phyloP scores from a whole-genome alignment of 2,329 filamentous ascomycete genomes.

The Gyromitra esculenta region DNA sequence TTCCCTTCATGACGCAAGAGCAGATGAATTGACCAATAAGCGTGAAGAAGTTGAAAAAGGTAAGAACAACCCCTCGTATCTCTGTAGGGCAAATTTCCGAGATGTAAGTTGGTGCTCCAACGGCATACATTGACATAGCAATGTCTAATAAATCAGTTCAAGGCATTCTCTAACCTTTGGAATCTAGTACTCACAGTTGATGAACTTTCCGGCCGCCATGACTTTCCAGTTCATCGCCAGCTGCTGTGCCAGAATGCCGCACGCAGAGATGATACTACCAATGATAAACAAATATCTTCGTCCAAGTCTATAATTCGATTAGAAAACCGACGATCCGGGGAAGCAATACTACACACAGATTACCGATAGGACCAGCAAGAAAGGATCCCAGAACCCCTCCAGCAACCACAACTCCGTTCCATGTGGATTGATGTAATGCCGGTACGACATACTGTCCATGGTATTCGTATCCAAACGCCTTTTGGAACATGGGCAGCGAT shows the following conservation, averaged over 20 bases:
- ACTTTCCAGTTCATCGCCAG: slow-evolving; percentile 22
- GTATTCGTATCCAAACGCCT: slow-evolving; percentile 25
- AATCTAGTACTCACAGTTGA: slow-evolving; percentile 13
- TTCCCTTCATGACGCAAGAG: slow-evolving; percentile 30
- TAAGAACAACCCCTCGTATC: slow-evolving; percentile 23
- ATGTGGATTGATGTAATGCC: slow-evolving; percentile 29
- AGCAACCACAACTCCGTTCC: slow-evolving; percentile 33
- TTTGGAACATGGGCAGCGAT: slow-evolving; percentile 3
- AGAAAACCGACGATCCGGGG: background rate
- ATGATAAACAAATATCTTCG: slow-evolving; percentile 33
- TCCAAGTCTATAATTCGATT: slow-evolving; percentile 9
- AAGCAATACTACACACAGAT: slow-evolving; percentile 7
- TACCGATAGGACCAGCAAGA: slow-evolving; percentile 26
- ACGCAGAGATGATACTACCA: slow-evolving; percentile 29
- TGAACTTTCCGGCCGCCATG: slow-evolving; percentile 24
- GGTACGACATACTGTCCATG: slow-evolving; percentile 14
- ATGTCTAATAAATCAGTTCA: slow-evolving; percentile 6
- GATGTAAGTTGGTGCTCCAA: slow-evolving; percentile 27
- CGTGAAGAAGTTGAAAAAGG: slow-evolving; percentile 36
- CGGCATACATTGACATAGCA: slow-evolving; percentile 34
- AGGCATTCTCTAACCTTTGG: background rate
- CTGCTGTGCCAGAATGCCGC: slow-evolving; percentile 29
- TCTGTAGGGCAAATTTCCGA: slow-evolving; percentile 28
- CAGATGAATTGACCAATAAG: slow-evolving; percentile 30
- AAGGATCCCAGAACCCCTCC: slow-evolving; percentile 28